Base-by-base conservation (phyloP, 345 rosid genomes). In the Lepidium aucheri region DNA sequence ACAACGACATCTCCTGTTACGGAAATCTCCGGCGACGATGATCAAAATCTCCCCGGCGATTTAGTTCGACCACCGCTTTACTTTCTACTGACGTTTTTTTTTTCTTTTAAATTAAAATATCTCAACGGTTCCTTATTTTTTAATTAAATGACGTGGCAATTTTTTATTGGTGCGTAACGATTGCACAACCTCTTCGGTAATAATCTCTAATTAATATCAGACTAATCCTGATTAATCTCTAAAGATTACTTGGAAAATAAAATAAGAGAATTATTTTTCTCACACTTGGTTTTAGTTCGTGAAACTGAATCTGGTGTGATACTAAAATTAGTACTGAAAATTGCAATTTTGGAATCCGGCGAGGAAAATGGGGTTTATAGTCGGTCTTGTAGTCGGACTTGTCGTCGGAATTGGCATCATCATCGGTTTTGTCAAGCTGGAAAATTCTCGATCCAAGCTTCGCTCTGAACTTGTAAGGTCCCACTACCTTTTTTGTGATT, bases 381-480 rank as follows among this genome's bases (percentile, higher is more conserved):
- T 81, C 43, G 99, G 99, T 0, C 56, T 94, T 13, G 82, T 86
- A 16, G 14, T 83, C 39, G 99, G 99, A 20, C 69, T 94, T 12
- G 77, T 47, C 42, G 71, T 85, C 15, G 97, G 99, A 0, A 73
- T 94, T 26, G 83, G 83, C 3, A 68, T 94, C 18, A 77, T 94
- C 60, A 81, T 88, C 55, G 86, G 76, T n/a, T 90, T 94, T 65
- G 97, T 90, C 5, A 80, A 80, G 54, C 77, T 77, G 18, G 99
- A 90, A 84, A 88, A 84, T 76, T 67, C 82, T 35, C 90, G 99
- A 85, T 94, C 99, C 76, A 86, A 78, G 81, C 83, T 63, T 34
- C 95, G 99, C 15, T 41, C 80, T 65, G 81, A 86, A 43, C 97
- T 90, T 12, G 99, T 94, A 34, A 82, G 97, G 77, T 9, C 15